phyloP scores from a whole-genome alignment of 2,329 filamentous ascomycete genomes.

The Thermomyces lanuginosus region DNA sequence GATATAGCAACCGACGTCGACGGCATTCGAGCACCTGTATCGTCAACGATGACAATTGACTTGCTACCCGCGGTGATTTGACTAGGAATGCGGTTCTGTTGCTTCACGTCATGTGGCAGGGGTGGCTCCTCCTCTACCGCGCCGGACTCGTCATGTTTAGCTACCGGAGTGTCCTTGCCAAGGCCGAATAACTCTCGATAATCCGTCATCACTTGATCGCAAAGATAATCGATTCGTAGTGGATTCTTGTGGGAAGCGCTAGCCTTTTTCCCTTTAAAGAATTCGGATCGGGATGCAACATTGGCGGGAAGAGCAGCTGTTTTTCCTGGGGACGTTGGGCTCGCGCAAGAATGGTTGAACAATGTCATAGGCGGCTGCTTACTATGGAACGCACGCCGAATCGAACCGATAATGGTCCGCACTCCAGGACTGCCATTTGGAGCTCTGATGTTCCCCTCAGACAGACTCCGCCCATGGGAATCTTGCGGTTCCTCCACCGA shows the following conservation, averaged over 20 bases:
- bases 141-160: conserved; percentile 8
- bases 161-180: conserved; percentile 40
- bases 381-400: conserved; percentile 59
- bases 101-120: conserved; percentile 14
- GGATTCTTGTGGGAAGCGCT: conserved; percentile 28
- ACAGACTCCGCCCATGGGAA: conserved; percentile 16
- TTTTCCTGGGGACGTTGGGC: conserved; percentile 20
- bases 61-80: conserved; percentile 65
- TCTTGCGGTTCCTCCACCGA: conserved; percentile 12
- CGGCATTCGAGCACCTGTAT: conserved; percentile 30
- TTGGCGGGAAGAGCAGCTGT: conserved; percentile 29
- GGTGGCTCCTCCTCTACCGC: conserved; percentile 3
- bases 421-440: conserved; percentile 44
- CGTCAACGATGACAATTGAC: conserved; percentile 76
- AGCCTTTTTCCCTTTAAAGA: conserved; percentile 25
- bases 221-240: conserved; percentile 63
- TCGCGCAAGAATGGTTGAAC: no score
- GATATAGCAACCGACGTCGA: no score
- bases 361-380: no score
- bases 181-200: conserved; percentile 67
- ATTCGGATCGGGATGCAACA: conserved; percentile 29
- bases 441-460: conserved; percentile 14
- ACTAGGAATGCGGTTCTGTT: conserved; percentile 28
- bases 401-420: conserved; percentile 71
- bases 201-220: conserved; percentile 60